Evolutionary conservation across 352 stramenopile genomes (phyloP), one percentile per base, ranked within the genome.

Genomic region (Pythium vanterpoolii): DNA sequence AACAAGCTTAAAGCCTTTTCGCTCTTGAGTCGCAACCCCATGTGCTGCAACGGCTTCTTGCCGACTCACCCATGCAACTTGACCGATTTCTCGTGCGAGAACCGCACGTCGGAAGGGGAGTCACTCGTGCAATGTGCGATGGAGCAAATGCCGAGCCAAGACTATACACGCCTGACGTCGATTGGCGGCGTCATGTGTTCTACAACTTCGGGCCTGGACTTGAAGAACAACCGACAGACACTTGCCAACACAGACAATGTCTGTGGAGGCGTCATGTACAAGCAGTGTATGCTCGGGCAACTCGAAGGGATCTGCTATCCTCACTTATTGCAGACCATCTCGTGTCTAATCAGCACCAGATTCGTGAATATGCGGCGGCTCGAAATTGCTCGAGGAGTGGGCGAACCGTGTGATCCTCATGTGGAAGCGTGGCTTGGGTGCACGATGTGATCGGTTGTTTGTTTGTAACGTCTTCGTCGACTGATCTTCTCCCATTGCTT

Each of bases 41-140:
- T 61, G 34, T 69, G 62, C 28, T 69, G 62, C 56, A 64, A 69
- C 19, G 61, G 61, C 10, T 68, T 58, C 48, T 19, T 65, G 34
- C 16, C 38, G 1, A 56, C 46, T 4, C 49, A 50, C 2, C 26
- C 28, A 5, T 68, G 61, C 33, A 51, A 68, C 19, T 24, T 68
- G 16, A 56, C 38, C 14, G 19, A 51, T 10, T 59, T 51, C 30
- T 50, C 21, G 1, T 68, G 61, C 38, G 36, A 31, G 5, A 21
- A 60, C 36, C 51, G 53, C 2, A 57, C 60, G 30, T 27, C 50
- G 1, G 36, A 27, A 4, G 56, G 46, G 7, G 54, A 64, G 42
- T 55, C 30, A 23, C 21, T 30, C 0, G 54, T 64, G 3, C 19
- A 26, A 18, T 64, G 62, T 33, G 28, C 40, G 10, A 44, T 31